Evolutionary conservation across 257 asterid genomes (phyloP).

Genomic region (Verbascum thapsus): DNA sequence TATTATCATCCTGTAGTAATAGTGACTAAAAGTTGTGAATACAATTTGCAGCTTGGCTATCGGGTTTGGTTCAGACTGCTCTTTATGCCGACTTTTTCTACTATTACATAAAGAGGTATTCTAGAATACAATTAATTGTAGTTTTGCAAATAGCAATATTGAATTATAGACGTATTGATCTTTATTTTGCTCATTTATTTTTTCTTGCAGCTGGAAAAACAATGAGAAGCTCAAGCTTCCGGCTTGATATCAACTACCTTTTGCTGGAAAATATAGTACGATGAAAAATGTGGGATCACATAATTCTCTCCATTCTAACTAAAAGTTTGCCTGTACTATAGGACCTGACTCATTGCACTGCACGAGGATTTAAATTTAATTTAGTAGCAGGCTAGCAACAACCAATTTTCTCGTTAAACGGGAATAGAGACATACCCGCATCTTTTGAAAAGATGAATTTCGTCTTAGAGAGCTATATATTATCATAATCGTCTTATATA

Average conservation of each 20-base stretch:
- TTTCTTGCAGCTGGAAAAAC: slow-evolving; percentile 47
- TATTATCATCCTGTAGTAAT: neutral
- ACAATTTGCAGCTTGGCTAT: slow-evolving; percentile 48
- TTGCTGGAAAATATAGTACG: neutral
- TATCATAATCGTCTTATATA: too few relatives aligned
- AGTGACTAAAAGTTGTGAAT: slow-evolving; percentile 1
- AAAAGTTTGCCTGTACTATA: neutral
- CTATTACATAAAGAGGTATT: slow-evolving; percentile 48
- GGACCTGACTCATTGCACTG: slow-evolving; percentile 11
- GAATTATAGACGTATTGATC: neutral
- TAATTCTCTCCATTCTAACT: neutral
- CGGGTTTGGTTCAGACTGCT: slow-evolving; percentile 55
- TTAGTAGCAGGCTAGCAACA: too few relatives aligned
- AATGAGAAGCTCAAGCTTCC: slow-evolving; percentile 45
- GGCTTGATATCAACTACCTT: slow-evolving; percentile 33
- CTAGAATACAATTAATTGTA: neutral
- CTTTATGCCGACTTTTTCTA: slow-evolving; percentile 58
- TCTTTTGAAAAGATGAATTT: too few relatives aligned
- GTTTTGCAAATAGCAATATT: too few relatives aligned
- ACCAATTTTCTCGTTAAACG: too few relatives aligned
- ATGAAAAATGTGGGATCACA: neutral
- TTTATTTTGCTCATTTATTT: neutral
- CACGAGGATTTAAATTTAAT: neutral
- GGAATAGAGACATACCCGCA: too few relatives aligned
- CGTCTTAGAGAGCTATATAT: too few relatives aligned